Evolutionary conservation across 352 stramenopile genomes (phyloP), one percentile per base, ranked within the genome.

Genomic region (Globisporangium middletonii): DNA sequence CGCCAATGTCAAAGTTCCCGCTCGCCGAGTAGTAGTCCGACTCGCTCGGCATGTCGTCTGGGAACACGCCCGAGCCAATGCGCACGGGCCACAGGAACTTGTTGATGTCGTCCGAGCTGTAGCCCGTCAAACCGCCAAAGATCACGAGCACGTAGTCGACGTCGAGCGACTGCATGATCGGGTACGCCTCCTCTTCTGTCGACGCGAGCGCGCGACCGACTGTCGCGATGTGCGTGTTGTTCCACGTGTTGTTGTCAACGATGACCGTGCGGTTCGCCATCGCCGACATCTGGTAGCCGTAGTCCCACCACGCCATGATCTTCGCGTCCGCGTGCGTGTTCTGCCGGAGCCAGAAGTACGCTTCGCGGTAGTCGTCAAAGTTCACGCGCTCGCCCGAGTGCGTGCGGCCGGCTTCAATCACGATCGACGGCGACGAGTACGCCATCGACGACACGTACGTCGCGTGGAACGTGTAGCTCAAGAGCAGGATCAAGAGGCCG

Each of bases 291-390:
- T 97, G 88, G 63, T 95, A 97, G 47, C 88, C 88, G 63, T 96
- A 96, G 71, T 96, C 87, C 88, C 88, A 96, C 89, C 89, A 97
- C 53, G 82, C 77, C 72, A 96, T 76, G 55, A 97, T 88, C 71
- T 92, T 92, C 42, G 81, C 78, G 59, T 97, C 74, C 38, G 79
- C 86, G 30, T 86, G 71, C 37, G 90, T 97, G 73, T 97, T 97
- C 69, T 96, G 83, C 16, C 85, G 71, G 58, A 95, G 63, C 85
- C 85, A 95, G 62, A 88, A 95, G 71, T 94, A 95, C 12, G 94
- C 94, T 71, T 99, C 96, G 47, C 96, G 90, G 79, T 98, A 99
- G 73, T 99, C 97, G 68, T 99, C 96, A 44, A 96, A 95, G 59
- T 96, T 92, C 37, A 97, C 76, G 46, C 85, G 81, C 63, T 83